Conservation (phyloP, 75 land plant genomes). For the Pseudotsuga menziesii region DNA sequence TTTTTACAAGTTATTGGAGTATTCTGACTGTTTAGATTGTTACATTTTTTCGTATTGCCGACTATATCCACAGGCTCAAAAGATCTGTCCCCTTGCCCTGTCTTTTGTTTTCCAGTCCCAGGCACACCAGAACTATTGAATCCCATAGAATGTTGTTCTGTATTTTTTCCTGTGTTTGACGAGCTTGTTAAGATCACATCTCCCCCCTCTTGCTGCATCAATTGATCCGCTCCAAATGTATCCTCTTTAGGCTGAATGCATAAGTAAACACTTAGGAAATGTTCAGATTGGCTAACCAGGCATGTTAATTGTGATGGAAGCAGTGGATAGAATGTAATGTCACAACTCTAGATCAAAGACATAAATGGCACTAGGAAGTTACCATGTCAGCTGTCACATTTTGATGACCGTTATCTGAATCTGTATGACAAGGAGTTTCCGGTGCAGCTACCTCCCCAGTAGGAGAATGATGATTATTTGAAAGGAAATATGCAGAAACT, state of each 20-base stretch:
- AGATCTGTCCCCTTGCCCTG: not conserved
- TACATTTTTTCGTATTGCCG: not conserved
- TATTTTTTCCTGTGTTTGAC: not conserved
- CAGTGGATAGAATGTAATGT: not conserved
- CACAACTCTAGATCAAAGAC: not conserved
- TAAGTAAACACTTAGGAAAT: not conserved
- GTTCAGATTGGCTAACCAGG: not conserved
- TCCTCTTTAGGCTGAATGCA: slow-evolving; percentile 7
- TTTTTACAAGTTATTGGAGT: slow-evolving; percentile 6
- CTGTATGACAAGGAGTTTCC: not conserved
- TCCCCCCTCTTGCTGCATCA: not conserved
- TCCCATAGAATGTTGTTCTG: not conserved
- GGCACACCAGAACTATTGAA: not conserved
- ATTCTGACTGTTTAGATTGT: not conserved
- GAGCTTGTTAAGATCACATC: not conserved
- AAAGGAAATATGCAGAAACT: slow-evolving; percentile 38
- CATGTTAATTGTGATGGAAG: not conserved
- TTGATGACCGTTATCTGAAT: not conserved
- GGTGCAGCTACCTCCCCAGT: not conserved
- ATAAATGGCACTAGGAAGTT: not conserved
- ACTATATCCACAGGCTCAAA: not conserved
- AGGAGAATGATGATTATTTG: slow-evolving; percentile 15
- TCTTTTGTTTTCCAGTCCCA: not conserved
- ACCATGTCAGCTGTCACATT: not conserved
- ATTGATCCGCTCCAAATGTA: not conserved